Evolutionary conservation across 108 stramenopile genomes (phyloP).

Genomic region (Pseudonitzschia pungens): DNA sequence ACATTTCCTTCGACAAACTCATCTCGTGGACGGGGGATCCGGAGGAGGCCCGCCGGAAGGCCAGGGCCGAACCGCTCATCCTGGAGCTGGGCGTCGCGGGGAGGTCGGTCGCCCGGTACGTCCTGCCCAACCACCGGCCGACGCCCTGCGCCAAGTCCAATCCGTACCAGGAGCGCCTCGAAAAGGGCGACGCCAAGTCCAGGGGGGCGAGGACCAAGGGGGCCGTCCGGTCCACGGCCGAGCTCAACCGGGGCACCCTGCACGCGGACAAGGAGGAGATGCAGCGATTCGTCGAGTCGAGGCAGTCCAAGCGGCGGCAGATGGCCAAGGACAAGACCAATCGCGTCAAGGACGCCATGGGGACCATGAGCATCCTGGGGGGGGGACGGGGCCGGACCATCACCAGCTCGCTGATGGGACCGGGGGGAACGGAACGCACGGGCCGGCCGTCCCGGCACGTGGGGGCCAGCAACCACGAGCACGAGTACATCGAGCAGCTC

Average conservation of each 20-base stretch:
- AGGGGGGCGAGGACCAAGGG: conserved; percentile 22
- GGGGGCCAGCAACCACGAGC: conserved; percentile 60
- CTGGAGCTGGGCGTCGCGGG: conserved; percentile 79
- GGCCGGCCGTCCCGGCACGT: conserved; percentile 69
- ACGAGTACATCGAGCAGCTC: conserved; percentile 84
- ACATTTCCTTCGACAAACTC: conserved; percentile 58
- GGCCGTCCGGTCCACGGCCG: conserved; percentile 47
- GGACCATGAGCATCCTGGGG: conserved; percentile 55
- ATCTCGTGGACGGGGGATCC: conserved; percentile 66
- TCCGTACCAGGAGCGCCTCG: conserved; percentile 65
- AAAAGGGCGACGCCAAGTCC: conserved; percentile 27
- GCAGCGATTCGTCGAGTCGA: conserved; percentile 64
- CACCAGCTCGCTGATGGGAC: conserved; percentile 86
- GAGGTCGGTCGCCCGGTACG: conserved; percentile 67
- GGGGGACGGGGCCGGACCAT: conserved; percentile 82
- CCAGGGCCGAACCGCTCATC: conserved; percentile 60
- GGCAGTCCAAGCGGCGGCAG: conserved; percentile 74
- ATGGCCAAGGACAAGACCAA: conserved; percentile 87
- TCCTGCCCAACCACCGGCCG: conserved; percentile 67
- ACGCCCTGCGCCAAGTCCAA: conserved; percentile 56
- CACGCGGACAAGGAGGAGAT: conserved; percentile 61
- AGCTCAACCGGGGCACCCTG: conserved; percentile 43
- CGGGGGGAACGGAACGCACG: conserved; percentile 87
- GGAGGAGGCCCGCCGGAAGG: conserved; percentile 49
- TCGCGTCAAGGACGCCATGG: conserved; percentile 84